phyloP scores from a whole-genome alignment of 768 basidiomycete species.

The Botryobasidium botryosum region DNA sequence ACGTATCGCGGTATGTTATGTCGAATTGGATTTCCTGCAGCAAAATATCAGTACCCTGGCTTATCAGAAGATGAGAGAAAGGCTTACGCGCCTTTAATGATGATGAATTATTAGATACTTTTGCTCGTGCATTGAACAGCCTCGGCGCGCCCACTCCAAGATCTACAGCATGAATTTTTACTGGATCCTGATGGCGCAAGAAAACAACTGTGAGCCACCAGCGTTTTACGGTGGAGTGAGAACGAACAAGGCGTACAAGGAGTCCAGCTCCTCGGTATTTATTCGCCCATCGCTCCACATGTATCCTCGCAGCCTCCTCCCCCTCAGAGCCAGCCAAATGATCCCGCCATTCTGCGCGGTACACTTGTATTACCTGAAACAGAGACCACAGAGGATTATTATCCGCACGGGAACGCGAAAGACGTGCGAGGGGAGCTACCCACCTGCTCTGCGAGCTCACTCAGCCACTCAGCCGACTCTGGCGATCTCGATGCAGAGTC shows the following conservation, averaged over 20 bases:
- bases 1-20: constrained; percentile 63
- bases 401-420: not conserved
- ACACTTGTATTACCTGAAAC: constrained; percentile 48
- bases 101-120: constrained; percentile 18
- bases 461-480: constrained; percentile 88
- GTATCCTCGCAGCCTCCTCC: constrained; percentile 64
- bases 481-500: constrained; percentile 12
- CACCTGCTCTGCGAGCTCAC: constrained; percentile 68
- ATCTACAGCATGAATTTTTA: constrained; percentile 70
- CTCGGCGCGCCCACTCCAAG: constrained; percentile 68
- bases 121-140: constrained; percentile 50
- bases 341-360: constrained; percentile 60
- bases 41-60: not conserved
- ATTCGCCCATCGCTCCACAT: constrained; percentile 71
- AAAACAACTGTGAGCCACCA: constrained; percentile 2
- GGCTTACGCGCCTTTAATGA: constrained; percentile 20
- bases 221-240: constrained; percentile 1
- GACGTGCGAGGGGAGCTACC: constrained; percentile 12
- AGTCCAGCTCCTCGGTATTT: constrained; percentile 50
- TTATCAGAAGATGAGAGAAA: constrained; percentile 8
- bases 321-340: constrained; percentile 55
- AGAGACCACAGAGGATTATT: not conserved
- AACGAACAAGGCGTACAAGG: constrained; percentile 30
- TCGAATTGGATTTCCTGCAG: constrained; percentile 66
- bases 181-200: constrained; percentile 44